Percentiles rank a stretch among this genome's conserved stretches.
Evolutionary conservation across 441 rosid genomes (phyloP).

Genomic region (Hura crepitans): DNA sequence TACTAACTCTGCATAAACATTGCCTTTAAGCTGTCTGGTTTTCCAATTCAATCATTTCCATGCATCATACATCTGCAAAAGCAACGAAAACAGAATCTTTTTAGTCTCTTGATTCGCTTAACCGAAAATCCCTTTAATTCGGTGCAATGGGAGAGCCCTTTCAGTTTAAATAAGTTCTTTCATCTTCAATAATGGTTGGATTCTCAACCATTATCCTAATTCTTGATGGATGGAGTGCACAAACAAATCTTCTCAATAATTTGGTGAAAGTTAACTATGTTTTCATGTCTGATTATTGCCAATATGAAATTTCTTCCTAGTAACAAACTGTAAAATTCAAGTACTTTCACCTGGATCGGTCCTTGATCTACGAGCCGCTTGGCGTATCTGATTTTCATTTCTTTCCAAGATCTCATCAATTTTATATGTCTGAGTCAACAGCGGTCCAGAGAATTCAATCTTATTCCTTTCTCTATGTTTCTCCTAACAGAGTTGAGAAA

Average conservation of each 20-base stretch:
- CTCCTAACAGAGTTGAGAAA: slow-evolving; percentile 21
- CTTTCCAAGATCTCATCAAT: slow-evolving; percentile 51
- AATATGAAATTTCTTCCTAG: background rate
- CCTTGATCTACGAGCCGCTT: slow-evolving; percentile 51
- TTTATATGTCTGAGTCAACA: slow-evolving; percentile 43
- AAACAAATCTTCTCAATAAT: too few relatives aligned
- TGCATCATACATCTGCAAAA: slow-evolving; percentile 29
- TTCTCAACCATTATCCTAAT: too few relatives aligned
- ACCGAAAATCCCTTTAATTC: background rate
- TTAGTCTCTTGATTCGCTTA: background rate
- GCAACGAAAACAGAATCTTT: background rate
- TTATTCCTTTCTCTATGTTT: slow-evolving; percentile 22
- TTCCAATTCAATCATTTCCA: background rate
- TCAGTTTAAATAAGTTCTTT: too few relatives aligned
- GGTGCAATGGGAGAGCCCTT: too few relatives aligned
- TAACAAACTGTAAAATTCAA: background rate
- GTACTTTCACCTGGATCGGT: slow-evolving; percentile 36
- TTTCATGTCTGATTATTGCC: background rate
- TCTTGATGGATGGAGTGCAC: background rate
- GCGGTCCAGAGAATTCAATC: slow-evolving; percentile 50
- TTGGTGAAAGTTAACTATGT: too few relatives aligned
- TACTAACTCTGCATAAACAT: background rate
- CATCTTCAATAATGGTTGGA: too few relatives aligned
- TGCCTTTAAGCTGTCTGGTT: background rate
- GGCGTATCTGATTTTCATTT: slow-evolving; percentile 61